A percentile compares a stretch with the other conserved stretches of the same genome.
These are phyloP conservation scores for Globisporangium emineosum DNA, from an alignment of 352 stramenopile species.

Conservation along the genomic window DNA sequence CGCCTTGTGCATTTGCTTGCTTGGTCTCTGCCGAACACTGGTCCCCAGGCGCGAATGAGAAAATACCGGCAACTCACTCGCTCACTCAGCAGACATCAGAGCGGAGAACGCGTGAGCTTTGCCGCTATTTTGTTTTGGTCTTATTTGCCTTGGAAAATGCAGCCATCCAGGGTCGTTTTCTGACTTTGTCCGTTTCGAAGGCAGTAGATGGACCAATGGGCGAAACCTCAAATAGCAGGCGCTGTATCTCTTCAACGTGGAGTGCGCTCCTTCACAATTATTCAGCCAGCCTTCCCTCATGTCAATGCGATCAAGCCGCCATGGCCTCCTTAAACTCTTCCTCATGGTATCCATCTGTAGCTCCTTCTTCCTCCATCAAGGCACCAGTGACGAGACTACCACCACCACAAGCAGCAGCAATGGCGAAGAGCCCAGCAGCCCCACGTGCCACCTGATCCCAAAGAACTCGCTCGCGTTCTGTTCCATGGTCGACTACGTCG, in stretches of 20 bases:
- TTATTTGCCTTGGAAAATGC: slow-evolving; percentile 1
- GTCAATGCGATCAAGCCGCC: neutral
- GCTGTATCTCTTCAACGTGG: neutral
- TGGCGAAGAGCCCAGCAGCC: slow-evolving; percentile 42
- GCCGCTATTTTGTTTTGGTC: neutral
- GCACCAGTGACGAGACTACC: slow-evolving; percentile 16
- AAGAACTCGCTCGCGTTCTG: slow-evolving; percentile 77
- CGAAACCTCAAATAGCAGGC: neutral
- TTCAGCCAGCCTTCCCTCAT: neutral
- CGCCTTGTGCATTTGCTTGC: slow-evolving; percentile 17
- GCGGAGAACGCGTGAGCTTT: neutral
- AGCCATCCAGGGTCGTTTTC: neutral
- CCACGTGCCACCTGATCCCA: slow-evolving; percentile 42
- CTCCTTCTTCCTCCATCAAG: neutral
- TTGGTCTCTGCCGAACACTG: neutral
- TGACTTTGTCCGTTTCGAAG: neutral
- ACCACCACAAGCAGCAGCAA: neutral
- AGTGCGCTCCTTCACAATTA: neutral
- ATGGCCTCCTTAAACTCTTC: neutral
- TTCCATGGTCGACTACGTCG: slow-evolving; percentile 81
- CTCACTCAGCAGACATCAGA: no score
- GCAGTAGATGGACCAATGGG: neutral
- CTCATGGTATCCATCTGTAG: neutral
- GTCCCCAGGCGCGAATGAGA: neutral
- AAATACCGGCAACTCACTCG: neutral